phyloP scores from a whole-genome alignment of 345 rosid genomes.

The Citropsis articulata region DNA sequence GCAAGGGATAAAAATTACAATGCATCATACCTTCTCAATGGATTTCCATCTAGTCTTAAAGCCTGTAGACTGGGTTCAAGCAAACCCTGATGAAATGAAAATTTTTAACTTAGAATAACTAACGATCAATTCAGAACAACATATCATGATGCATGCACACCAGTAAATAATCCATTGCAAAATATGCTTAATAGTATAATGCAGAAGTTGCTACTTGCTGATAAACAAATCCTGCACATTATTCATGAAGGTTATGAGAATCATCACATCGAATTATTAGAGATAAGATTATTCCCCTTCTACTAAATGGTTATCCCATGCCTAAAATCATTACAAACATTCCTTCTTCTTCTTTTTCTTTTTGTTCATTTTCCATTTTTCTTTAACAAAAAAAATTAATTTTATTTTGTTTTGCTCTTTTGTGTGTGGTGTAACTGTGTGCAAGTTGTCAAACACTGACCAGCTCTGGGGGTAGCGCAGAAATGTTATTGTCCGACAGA shows the following conservation, averaged over 20 bases:
- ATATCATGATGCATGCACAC: background rate
- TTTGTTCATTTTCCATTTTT: background rate
- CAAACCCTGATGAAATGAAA: slow-evolving; percentile 52
- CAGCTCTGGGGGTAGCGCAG: slow-evolving; percentile 74
- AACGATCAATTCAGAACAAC: background rate
- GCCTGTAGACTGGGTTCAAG: slow-evolving; percentile 79
- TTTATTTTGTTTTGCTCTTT: background rate
- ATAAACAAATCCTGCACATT: background rate
- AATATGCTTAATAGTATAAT: background rate
- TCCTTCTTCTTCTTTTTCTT: background rate
- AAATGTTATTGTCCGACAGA: slow-evolving; percentile 80
- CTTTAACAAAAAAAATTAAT: too few species aligned
- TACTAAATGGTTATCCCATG: background rate
- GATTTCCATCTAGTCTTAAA: slow-evolving; percentile 85
- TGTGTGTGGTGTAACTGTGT: background rate
- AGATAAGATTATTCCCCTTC: background rate
- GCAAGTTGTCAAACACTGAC: slow-evolving; percentile 31
- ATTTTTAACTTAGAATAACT: background rate
- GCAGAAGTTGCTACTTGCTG: background rate
- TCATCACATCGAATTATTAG: background rate
- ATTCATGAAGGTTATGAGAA: background rate
- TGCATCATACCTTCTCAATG: slow-evolving; percentile 65
- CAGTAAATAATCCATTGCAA: background rate
- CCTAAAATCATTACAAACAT: background rate
- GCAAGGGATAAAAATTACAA: background rate